These are phyloP conservation scores for Endocarpon pusillum DNA, from an alignment of 495 filamentous ascomycete species.

Conservation along the genomic window DNA sequence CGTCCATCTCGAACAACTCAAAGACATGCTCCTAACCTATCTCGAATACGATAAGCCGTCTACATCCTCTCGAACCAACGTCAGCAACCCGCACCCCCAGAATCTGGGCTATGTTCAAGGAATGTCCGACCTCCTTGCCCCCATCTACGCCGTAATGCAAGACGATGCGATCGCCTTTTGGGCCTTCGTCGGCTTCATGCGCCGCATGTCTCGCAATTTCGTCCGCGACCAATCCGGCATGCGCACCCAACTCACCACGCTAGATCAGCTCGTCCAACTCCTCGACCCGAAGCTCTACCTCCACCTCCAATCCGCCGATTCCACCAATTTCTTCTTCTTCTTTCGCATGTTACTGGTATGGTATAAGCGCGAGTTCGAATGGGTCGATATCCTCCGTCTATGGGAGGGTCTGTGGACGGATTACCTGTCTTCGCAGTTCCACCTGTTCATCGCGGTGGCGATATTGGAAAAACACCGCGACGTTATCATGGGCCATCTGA, in stretches of 20 bases:
- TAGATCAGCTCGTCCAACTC: conserved; percentile 86
- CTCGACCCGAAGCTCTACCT: conserved; percentile 91
- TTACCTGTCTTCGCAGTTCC: conserved; percentile 71
- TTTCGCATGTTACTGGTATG: conserved; percentile 96
- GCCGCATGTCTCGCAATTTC: conserved; percentile 96
- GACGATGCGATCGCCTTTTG: conserved; percentile 95
- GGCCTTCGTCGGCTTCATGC: conserved; percentile 92
- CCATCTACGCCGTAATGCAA: conserved; percentile 91
- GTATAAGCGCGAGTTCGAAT: conserved; percentile 95
- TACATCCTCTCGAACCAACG: too few species aligned
- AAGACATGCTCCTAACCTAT: conserved; percentile 96
- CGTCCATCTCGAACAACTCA: conserved; percentile 94
- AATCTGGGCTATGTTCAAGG: conserved; percentile 93
- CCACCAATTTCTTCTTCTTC: conserved; percentile 99
- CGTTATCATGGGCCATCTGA: conserved; percentile 87
- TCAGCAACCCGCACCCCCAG: too few species aligned
- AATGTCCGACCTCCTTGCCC: conserved; percentile 92
- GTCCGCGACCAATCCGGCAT: conserved; percentile 91
- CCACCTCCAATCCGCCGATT: conserved; percentile 76
- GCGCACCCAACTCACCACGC: conserved; percentile 72
- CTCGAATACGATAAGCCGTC: conserved; percentile 90
- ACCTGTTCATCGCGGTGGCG: conserved; percentile 83
- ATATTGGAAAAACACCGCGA: conserved; percentile 90
- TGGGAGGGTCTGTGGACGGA: conserved; percentile 97
- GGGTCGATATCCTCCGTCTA: conserved; percentile 66